Base-by-base conservation (phyloP, 768 basidiomycete species). In the Dentipellis sp. region DNA sequence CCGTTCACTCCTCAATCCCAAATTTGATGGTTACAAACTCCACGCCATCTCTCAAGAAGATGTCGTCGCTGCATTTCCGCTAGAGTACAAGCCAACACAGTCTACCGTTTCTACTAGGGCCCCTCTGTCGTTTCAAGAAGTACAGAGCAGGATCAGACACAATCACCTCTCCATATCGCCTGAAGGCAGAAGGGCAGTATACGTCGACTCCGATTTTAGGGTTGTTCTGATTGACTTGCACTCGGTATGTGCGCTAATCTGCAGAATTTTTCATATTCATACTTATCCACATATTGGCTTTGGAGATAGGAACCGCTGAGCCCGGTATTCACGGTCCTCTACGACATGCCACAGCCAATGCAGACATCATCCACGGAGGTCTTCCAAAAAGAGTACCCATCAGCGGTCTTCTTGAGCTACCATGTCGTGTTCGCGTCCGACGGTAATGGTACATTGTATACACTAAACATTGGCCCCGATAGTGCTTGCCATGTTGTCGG, bases 21-120 rank as follows among this genome's bases (percentile, higher is more conserved):
- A 86, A 61, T 94, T 94, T 56, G 91, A 94, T 60, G 88, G 87
- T 1, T 93, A 94, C 67, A 88, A 80, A 61, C 75, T 94, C 23
- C 76, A 83, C 58, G 71, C 81, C 3, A 72, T 89, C 36, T 66
- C 74, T 10, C 82, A 84, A 60, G 79, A 83, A n/a, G 71, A 78
- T 8, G 70, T 72, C 9, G 75, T 87, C 4, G 68, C 69, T 17
- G 75, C 79, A 22, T 78, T 77, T 66, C 67, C 68, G 9, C 77
- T 91, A 35, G 65, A 68, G 22, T 68, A 71, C 59, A 70, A 58
- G 66, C 78, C 62, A 65, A 78, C 73, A 62, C 79, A 74, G 74
- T 74, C 80, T 8, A 81, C 84, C 39, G 70, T 78, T 10, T 83
- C 87, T 3, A 80, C 80, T 8, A 77, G 74, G 56, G 72, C 78